Base-by-base conservation (phyloP, 495 filamentous ascomycete genomes). In the Glutinoglossum americanum region DNA sequence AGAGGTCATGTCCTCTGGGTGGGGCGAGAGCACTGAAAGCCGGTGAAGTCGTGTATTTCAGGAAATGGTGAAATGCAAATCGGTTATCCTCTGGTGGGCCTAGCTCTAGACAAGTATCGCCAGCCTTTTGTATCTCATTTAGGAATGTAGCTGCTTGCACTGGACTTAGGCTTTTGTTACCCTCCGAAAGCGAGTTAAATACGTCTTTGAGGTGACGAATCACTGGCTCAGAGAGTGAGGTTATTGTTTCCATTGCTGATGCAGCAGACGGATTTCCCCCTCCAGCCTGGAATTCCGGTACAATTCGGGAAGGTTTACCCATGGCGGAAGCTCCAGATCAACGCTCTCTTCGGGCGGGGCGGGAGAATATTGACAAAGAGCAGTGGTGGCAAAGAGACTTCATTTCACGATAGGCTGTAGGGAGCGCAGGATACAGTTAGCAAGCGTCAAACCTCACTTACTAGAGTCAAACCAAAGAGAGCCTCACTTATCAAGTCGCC, bases 31-130 rank as follows among this genome's bases (percentile, higher is more conserved):
- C 74, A 60, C 70, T 70, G 25, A 79, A 73, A 11, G 65, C 67
- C 0, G 73, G 60, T 47, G 77, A 79, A 2, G 76, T 77, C 78
- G 84, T 82, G 63, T 83, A 84, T 0, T 63, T 64, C 5, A 77
- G 65, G 58, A 85, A 81, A 45, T 66, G 69, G 59, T 72, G 65
- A 58, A 82, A 67, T 33, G 72, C 70, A 63, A 74, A 4, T 19
- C 17, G 15, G 23, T n/a, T 15, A 48, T 48, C 17, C 4, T n/a
- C 44, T n/a, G 44, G 23, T 48, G 23, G 17, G 5, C 23, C 44
- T n/a, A 25, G 17, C 15, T 6, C 17, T n/a, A 4, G 23, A n/a
- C 23, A 6, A 3, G 15, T 6, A n/a, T n/a, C 15, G 17, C 23
- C 44, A 19, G 17, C 44, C 23, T 48, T 48, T 48, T 48, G 44